These are phyloP conservation scores for Cucumis melo DNA, from an alignment of 306 rosid species.

Conservation along the genomic window DNA sequence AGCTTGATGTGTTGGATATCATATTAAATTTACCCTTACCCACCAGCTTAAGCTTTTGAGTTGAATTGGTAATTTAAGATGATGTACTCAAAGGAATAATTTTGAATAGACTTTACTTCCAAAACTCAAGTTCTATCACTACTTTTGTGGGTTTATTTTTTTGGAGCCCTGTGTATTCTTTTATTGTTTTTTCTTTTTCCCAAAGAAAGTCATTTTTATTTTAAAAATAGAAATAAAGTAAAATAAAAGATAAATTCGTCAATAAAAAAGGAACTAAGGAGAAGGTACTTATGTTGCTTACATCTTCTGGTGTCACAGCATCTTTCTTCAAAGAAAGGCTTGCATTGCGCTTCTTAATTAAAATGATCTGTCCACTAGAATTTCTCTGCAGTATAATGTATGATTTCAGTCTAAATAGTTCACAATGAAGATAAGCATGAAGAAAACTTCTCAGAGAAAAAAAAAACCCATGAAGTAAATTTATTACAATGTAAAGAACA, in stretches of 20 bases:
- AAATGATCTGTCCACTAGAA: conserved; percentile 55
- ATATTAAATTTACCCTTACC: no score
- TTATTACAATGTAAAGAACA: not conserved
- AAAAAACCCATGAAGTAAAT: not conserved
- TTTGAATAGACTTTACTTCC: no score
- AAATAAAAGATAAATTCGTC: not conserved
- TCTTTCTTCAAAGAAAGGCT: conserved; percentile 64
- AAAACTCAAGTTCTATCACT: no score
- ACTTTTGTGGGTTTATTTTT: no score
- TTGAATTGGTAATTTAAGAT: no score
- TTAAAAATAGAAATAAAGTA: no score
- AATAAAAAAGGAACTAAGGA: not conserved
- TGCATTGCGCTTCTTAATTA: conserved; percentile 81
- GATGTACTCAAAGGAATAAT: no score
- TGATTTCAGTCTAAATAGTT: conserved; percentile 15
- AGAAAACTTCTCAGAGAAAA: not conserved
- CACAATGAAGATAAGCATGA: not conserved
- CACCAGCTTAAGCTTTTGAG: no score
- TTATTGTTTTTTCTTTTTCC: no score
- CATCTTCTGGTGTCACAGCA: conserved; percentile 91
- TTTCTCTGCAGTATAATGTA: conserved; percentile 45
- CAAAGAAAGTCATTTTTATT: no score
- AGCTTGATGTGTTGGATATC: no score
- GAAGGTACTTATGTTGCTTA: conserved; percentile 23
- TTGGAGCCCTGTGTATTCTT: no score